Base-by-base conservation (phyloP, 805 yeast genomes). In the Metschnikowia lachancei region DNA sequence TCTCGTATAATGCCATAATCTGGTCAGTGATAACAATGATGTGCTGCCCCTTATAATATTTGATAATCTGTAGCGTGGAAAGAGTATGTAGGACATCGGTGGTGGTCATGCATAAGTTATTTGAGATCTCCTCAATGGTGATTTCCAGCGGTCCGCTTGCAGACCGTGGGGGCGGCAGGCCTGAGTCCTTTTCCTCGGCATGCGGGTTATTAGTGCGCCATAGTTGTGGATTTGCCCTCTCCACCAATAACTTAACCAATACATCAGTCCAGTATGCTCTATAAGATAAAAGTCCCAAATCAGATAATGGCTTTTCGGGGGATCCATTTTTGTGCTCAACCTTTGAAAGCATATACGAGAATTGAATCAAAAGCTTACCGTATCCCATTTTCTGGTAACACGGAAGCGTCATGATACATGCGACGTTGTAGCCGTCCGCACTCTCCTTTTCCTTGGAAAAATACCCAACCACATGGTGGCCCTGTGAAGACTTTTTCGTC, bases 261-360 rank as follows among this genome's bases (percentile, higher is more conserved):
- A 92, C 83, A 58, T 94, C 98, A 0, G 97, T 82, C 99, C 99
- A 94, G 62, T 78, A 94, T 0, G 97, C 96, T 65, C 99, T 81
- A 61, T 94, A 94, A 4, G 96, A 87, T 24, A 94, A 74, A 28
- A 94, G 74, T 34, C 99, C 99, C 61, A 94, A 75, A 75, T 94
- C 99, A 0, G 96, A 87, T 18, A 94, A 73, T 2, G 99, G 99
- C 61, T 94, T 94, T 67, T 94, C 99, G 0, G 99, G 99, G 0
- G 97, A 89, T 1, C 99, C 99, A 3, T 83, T 81, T 63, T 94
- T 94, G 43, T 85, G 82, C 60, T 94, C 99, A 43, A 82, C 85
- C 59, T 85, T 83, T 2, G 96, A 86, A 36, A 94, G 71, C 70
- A 87, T 95, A 64, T 94, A 94, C 3, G 97, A 88, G 62, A 94